Conservation (phyloP, 805 yeast genomes). For the Dipodascus geniculatus region DNA sequence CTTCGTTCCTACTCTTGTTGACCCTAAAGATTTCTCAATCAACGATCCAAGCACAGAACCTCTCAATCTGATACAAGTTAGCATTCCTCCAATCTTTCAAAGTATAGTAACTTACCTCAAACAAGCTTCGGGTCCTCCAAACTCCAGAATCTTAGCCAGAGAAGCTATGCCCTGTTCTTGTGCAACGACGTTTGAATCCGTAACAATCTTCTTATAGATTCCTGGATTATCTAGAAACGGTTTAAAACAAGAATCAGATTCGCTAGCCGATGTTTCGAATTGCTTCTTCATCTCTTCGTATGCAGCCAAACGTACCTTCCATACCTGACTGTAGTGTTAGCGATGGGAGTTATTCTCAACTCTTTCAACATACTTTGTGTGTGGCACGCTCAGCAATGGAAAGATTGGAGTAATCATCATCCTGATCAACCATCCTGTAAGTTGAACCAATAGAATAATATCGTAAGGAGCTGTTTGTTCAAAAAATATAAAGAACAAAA, state of each 20-base stretch:
- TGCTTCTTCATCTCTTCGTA: slow-evolving; percentile 51
- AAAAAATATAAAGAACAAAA: not conserved
- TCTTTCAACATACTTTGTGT: slow-evolving; percentile 32
- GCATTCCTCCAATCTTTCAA: not conserved
- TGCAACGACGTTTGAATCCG: slow-evolving; percentile 82
- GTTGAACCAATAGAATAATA: not conserved
- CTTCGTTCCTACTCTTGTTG: slow-evolving; percentile 66
- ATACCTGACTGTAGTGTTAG: slow-evolving; percentile 29
- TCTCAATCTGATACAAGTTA: slow-evolving; percentile 16
- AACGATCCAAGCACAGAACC: slow-evolving; percentile 25
- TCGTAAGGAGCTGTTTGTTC: not conserved
- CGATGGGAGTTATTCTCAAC: not conserved
- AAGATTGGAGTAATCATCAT: slow-evolving; percentile 48
- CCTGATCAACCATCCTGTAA: slow-evolving; percentile 24
- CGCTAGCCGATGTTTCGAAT: slow-evolving; percentile 42
- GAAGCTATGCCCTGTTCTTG: slow-evolving; percentile 70
- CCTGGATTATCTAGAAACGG: slow-evolving; percentile 43
- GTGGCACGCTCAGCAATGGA: slow-evolving; percentile 55
- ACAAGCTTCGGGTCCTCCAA: slow-evolving; percentile 38
- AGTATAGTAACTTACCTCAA: slow-evolving; percentile 8
- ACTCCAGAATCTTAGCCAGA: slow-evolving; percentile 41
- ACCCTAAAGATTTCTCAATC: slow-evolving; percentile 73
- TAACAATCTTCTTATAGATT: slow-evolving; percentile 43
- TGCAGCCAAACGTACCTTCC: slow-evolving; percentile 81
- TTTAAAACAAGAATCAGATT: slow-evolving; percentile 43